Base-by-base conservation (phyloP, 1,284 basidiomycete species). In the Naganishia sp. region DNA sequence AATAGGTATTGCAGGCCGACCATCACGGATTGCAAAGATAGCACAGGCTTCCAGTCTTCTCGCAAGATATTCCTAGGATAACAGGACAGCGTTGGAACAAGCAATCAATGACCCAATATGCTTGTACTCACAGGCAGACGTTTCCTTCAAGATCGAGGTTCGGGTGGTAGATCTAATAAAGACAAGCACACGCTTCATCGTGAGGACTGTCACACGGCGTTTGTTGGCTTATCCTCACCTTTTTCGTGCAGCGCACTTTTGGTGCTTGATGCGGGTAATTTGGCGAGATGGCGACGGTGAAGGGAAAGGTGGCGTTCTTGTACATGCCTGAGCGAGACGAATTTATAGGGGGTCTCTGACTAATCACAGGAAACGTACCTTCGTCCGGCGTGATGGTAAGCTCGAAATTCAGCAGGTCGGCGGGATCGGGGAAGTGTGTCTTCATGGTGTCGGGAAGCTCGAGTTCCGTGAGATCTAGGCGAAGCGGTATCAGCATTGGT, bases 231-330 rank as follows among this genome's bases (percentile, higher is more conserved):
- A 39, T 1, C 77, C 86, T 65, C 74, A 94, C 94, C 75, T 89
- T 97, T 78, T 94, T 92, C 63, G 87, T 88, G 82, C 95, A 98
- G 78, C 96, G 94, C 81, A 99, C 96, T 81, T 97, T 99, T 73
- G 96, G 96, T 66, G 95, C 93, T 74, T 99, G 95, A 79, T 99
- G 96, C 51, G 96, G 96, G 81, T 99, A 99, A 81, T 96, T 98
- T 78, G 88, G 88, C 82, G 93, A 96, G 85, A 99, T 97, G 68
- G 85, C 85, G 80, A 99, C 94, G 35, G 90, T 92, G 83, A 99
- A 99, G 67, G 84, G 81, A 84, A 98, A 99, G 23, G 87, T 83
- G 71, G 94, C 96, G 73, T 90, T 90, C 82, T 93, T 90, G 85
- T 99, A 99, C 90, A 99, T 95, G 74, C 96, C 95, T 98, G 50